Evolutionary conservation across 2,329 filamentous ascomycete species (phyloP), one percentile per base, ranked within the genome.

Genomic region (Zalaria sp.): DNA sequence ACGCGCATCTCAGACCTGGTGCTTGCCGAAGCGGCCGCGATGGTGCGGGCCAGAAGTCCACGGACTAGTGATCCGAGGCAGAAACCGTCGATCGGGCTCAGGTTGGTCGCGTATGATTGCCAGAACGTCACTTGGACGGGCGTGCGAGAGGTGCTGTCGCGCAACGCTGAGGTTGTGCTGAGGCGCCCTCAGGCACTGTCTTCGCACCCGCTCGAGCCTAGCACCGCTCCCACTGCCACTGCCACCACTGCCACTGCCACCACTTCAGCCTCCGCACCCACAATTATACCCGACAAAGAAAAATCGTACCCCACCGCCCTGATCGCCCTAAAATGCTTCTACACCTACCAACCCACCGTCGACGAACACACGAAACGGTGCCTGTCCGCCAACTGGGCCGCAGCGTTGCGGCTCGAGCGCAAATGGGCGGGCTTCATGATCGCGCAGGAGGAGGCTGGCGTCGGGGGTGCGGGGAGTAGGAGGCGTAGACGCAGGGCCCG

Each of bases 381-480:
- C 1, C 60, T 93, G 40, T 70, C 75, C 4, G 85, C 85, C 5
- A 83, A 94, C 47, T 73, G 86, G 44, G 67, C 71, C 0, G 72
- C 83, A 1, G 91, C 91, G 1, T 72, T 71, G 32, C 70, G 84
- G n/a, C 69, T 96, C 18, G 88, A 94, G 66, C 73, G 79, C 48
- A 93, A 89, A 58, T 96, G 89, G 89, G 81, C 82, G 0, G 83
- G 93, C 42, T 93, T 86, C 59, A 95, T 95, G 87, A 84, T 93
- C 64, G 79, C 84, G 10, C 83, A 76, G 39, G 86, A 94, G 59
- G 89, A 95, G 57, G 84, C 83, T 0, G 83, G 81, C 3, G 73
- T 74, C 3, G 69, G 66, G 2, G 85, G 81, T 2, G 72, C 71
- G 1, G 78, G 82, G 4, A 67, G 73, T 2, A 71, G 87, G 41